Evolutionary conservation across 139 green algal species (phyloP).

Genomic region (Desmodesmus armatus): DNA sequence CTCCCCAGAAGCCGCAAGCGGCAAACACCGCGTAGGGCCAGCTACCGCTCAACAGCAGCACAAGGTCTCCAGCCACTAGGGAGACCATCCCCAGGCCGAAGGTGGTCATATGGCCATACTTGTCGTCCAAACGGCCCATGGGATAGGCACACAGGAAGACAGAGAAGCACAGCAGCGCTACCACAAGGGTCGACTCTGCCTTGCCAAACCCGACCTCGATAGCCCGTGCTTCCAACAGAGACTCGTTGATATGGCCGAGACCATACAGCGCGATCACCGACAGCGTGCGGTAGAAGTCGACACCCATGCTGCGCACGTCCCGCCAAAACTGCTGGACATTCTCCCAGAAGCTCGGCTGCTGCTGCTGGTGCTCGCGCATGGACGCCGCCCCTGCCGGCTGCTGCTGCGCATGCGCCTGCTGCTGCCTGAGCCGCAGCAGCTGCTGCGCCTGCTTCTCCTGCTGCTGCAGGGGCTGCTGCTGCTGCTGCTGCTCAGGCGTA

Average conservation of each 20-base stretch:
- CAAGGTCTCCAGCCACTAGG: conserved; percentile 62
- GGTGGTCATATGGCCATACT: conserved; percentile 49
- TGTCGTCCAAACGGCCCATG: conserved; percentile 68
- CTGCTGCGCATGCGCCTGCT: background rate
- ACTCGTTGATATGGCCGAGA: conserved; percentile 70
- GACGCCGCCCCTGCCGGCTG: background rate
- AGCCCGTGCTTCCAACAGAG: conserved; percentile 53
- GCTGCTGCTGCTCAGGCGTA: background rate
- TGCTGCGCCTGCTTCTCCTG: background rate
- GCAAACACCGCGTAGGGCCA: conserved; percentile 64
- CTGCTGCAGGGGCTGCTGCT: conserved; percentile 4
- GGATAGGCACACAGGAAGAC: conserved; percentile 66
- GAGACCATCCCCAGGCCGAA: conserved; percentile 66
- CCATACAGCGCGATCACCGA: conserved; percentile 61
- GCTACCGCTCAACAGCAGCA: conserved; percentile 54
- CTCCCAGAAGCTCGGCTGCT: too few species aligned
- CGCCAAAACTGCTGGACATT: conserved; percentile 28
- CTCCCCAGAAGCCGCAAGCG: conserved; percentile 62
- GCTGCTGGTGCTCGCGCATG: background rate
- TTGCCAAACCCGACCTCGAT: conserved; percentile 77
- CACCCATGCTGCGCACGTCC: conserved; percentile 59
- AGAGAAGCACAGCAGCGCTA: conserved; percentile 57
- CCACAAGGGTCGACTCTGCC: conserved; percentile 70
- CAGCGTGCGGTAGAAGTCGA: conserved; percentile 71
- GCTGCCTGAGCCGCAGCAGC: background rate